phyloP scores from a whole-genome alignment of 225 moss, liverwort and hornwort genomes.

The Rhytidiadelphus loreus region DNA sequence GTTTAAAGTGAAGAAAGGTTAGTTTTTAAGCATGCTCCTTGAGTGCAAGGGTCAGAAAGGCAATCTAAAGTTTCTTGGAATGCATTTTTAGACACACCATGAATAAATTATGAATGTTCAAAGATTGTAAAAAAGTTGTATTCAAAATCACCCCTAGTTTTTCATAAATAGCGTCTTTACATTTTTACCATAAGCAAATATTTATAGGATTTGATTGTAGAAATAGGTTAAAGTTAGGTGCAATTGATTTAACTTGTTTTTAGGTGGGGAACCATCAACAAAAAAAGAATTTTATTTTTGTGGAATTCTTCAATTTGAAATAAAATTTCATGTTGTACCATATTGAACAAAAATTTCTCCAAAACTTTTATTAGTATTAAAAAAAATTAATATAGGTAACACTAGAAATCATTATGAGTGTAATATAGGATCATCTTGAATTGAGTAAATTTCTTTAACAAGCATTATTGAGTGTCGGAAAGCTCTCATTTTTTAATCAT shows the following conservation, averaged over 20 bases:
- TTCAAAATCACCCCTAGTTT: fast-evolving
- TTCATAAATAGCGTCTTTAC: fast-evolving
- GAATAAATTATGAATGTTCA: not conserved
- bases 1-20: not conserved
- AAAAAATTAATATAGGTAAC: not conserved
- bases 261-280: no score
- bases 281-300: not conserved
- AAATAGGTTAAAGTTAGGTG: not conserved
- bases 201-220: fast-evolving
- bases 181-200: not conserved
- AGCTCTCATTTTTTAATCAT: not conserved
- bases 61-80: not conserved
- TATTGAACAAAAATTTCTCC: no score
- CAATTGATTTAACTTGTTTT: not conserved
- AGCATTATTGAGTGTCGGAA: fast-evolving
- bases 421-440: not conserved
- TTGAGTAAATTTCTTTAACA: fast-evolving
- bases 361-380: not conserved
- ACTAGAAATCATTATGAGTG: not conserved
- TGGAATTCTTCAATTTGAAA: not conserved
- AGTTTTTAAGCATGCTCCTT: not conserved
- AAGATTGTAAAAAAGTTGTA: not conserved
- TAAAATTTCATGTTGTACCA: not conserved
- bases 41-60: not conserved
- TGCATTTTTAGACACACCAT: not conserved